Conservation (phyloP, 2,329 filamentous ascomycete species). For the Alternaria infectoria region DNA sequence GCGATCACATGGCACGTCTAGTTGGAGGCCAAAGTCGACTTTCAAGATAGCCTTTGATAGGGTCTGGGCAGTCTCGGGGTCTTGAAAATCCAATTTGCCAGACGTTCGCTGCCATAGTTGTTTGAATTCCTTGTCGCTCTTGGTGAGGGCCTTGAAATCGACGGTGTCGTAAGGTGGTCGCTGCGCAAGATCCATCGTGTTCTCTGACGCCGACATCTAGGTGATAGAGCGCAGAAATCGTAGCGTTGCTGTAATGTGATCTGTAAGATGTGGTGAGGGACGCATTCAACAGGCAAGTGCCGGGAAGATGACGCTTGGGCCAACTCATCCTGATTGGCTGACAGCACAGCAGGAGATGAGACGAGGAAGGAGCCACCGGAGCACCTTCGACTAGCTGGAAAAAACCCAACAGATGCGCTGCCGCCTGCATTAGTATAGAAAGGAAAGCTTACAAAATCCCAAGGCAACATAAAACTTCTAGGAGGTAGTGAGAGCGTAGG, state of each 20-base stretch:
- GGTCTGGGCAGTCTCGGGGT: slow-evolving; percentile 75
- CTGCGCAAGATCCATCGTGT: slow-evolving; percentile 33
- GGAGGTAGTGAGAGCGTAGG: not conserved
- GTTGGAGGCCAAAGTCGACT: slow-evolving; percentile 72
- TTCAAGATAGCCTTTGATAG: slow-evolving; percentile 81
- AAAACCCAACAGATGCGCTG: not conserved
- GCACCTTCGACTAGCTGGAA: not conserved
- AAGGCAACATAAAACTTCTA: not conserved
- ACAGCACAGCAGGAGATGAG: not conserved
- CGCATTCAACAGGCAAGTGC: not conserved
- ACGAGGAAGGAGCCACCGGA: not conserved
- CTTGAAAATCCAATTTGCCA: slow-evolving; percentile 77
- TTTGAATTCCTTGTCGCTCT: slow-evolving; percentile 65
- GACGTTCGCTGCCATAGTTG: slow-evolving; percentile 55
- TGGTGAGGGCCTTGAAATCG: slow-evolving; percentile 67
- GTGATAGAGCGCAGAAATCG: not conserved
- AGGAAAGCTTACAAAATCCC: not conserved
- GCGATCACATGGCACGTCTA: slow-evolving; percentile 77
- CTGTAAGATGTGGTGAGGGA: not conserved
- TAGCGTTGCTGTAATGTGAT: not conserved
- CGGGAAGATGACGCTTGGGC: slow-evolving; percentile 17
- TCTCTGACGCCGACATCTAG: not conserved
- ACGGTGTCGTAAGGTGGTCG: slow-evolving; percentile 60
- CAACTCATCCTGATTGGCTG: slow-evolving; percentile 30
- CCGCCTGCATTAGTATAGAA: not conserved